Percentiles rank a stretch among this genome's conserved stretches.
Conservation (phyloP, 1,284 basidiomycete species). For the Sphagnurus paluster region DNA sequence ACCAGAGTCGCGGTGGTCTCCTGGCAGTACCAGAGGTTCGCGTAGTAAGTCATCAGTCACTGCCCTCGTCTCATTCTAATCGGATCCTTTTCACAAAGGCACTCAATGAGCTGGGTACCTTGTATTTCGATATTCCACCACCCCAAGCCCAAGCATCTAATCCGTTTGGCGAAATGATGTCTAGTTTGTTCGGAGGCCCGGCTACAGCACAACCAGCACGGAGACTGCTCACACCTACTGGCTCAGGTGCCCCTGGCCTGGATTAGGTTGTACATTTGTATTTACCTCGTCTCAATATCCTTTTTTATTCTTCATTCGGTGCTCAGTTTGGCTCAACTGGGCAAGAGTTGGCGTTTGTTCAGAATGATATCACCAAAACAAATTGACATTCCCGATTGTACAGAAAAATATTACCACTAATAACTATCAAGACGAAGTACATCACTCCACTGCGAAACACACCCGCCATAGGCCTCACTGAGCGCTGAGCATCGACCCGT, state of each 20-base stretch:
- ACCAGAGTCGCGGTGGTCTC: slow-evolving; percentile 65
- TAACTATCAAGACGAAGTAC: slow-evolving; percentile 12
- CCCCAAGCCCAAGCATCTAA: slow-evolving; percentile 20
- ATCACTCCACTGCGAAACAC: slow-evolving; percentile 9
- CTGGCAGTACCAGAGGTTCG: slow-evolving; percentile 72
- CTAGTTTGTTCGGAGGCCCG: slow-evolving; percentile 20
- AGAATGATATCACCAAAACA: background rate
- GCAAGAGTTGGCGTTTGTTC: background rate
- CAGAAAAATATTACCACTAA: background rate
- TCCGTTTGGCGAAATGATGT: slow-evolving; percentile 23
- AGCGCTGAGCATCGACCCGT: background rate
- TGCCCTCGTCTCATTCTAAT: background rate
- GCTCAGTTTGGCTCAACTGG: background rate
- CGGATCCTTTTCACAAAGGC: slow-evolving; percentile 30
- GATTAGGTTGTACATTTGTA: slow-evolving; percentile 11
- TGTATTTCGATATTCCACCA: slow-evolving; percentile 48
- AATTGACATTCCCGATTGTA: background rate
- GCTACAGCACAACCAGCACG: slow-evolving; percentile 13
- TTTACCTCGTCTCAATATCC: background rate
- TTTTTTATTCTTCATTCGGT: background rate
- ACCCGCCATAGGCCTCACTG: background rate
- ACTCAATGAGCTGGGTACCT: slow-evolving; percentile 57
- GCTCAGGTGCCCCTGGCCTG: slow-evolving; percentile 8
- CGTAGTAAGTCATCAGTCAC: slow-evolving; percentile 49
- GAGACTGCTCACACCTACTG: slow-evolving; percentile 14